Conservation (phyloP, 176 grass and related monocot species). For the Eleusine indica region DNA sequence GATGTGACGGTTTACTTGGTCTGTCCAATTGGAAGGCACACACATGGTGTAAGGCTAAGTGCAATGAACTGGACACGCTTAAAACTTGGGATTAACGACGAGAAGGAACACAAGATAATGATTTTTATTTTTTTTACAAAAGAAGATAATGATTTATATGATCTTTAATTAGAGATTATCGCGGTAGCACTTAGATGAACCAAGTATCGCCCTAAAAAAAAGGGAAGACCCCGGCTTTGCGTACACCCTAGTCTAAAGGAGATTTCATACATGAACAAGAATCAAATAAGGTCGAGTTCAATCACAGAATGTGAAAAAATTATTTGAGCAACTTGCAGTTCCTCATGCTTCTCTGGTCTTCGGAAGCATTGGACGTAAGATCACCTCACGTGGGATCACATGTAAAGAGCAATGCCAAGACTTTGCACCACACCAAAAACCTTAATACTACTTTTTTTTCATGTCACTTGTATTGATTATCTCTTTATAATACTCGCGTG, state of each 20-base stretch:
- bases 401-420: constrained; percentile 1
- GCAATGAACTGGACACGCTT: background rate
- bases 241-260: no score
- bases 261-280: no score
- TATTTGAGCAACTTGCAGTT: background rate
- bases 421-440: constrained; percentile 9
- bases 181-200: no score
- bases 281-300: no score
- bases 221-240: no score
- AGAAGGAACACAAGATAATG: background rate
- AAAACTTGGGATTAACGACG: background rate
- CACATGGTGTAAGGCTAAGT: constrained; percentile 20
- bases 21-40: constrained; percentile 34
- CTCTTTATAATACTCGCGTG: constrained; percentile 21
- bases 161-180: no score
- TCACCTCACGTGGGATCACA: constrained; percentile 49
- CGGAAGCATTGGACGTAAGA: background rate
- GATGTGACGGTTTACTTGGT: constrained; percentile 12
- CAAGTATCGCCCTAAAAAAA: no score
- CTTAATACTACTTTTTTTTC: background rate
- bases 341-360: background rate
- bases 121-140: background rate
- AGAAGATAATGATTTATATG: no score
- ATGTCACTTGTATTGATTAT: background rate
- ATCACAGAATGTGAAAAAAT: background rate